Conservation (phyloP, 306 rosid species). For the Sesbania bispinosa region DNA sequence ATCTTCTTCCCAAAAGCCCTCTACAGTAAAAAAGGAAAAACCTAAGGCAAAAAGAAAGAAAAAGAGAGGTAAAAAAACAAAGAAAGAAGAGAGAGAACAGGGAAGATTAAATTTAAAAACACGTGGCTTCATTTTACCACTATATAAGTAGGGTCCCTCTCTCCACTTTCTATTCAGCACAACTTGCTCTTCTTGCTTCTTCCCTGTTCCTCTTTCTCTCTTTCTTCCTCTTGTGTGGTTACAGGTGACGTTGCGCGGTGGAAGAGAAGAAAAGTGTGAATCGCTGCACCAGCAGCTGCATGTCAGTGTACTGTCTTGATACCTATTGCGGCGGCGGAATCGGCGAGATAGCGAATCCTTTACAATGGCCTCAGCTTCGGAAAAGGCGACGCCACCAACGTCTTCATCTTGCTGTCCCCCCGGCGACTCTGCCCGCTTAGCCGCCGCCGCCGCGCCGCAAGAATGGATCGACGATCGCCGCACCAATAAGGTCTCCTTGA, state of each 20-base stretch:
- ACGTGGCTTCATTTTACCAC: background rate
- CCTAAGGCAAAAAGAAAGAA: background rate
- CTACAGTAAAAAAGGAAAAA: background rate
- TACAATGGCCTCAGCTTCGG: slow-evolving; percentile 94
- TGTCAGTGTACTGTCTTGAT: slow-evolving; percentile 67
- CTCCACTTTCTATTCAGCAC: background rate
- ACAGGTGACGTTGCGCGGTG: slow-evolving; percentile 17
- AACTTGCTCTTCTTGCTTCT: background rate
- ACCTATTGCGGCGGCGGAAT: slow-evolving; percentile 56
- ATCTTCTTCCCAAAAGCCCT: background rate
- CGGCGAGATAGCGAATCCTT: slow-evolving; percentile 61
- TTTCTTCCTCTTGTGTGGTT: background rate
- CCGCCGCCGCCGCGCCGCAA: slow-evolving; percentile 22
- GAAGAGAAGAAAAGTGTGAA: slow-evolving; percentile 25
- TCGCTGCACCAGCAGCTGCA: slow-evolving; percentile 58
- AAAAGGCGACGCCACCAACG: slow-evolving; percentile 84
- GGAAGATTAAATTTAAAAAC: background rate
- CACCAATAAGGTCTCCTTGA: slow-evolving; percentile 47
- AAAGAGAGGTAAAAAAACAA: background rate
- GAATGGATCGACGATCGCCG: slow-evolving; percentile 37
- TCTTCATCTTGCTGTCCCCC: slow-evolving; percentile 32
- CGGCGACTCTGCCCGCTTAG: slow-evolving; percentile 20
- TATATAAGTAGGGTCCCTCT: background rate
- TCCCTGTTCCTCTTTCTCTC: background rate
- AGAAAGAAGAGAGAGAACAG: background rate